These are phyloP conservation scores for Diplodia sapinea DNA, from an alignment of 2,329 filamentous ascomycete genomes.

Conservation along the genomic window DNA sequence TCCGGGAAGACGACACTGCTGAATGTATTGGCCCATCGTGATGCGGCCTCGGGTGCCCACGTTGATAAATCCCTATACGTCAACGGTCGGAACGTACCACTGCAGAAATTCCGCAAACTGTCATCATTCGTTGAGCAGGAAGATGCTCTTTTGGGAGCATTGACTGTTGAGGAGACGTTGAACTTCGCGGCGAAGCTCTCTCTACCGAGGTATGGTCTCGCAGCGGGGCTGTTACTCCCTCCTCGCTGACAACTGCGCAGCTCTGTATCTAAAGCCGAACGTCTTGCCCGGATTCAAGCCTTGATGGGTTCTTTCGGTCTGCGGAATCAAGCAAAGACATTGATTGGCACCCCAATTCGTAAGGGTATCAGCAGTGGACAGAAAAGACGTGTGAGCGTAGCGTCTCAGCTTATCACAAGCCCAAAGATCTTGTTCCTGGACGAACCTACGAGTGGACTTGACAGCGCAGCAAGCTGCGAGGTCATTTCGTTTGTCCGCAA, in stretches of 20 bases:
- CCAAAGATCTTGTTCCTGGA: conserved; percentile 83
- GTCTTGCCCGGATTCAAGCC: conserved; percentile 66
- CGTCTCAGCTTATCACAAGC: conserved; percentile 79
- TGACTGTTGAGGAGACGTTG: conserved; percentile 81
- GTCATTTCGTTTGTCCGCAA: conserved; percentile 75
- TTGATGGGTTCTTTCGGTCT: conserved; percentile 77
- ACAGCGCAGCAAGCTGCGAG: conserved; percentile 77
- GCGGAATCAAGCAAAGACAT: conserved; percentile 67
- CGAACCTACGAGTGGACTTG: conserved; percentile 82
- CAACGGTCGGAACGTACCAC: conserved; percentile 65
- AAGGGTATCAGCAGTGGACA: conserved; percentile 87
- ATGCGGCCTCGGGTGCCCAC: conserved; percentile 59
- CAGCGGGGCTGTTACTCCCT: not conserved
- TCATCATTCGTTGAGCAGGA: conserved; percentile 87
- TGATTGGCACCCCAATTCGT: conserved; percentile 81
- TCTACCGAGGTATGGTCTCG: conserved; percentile 48
- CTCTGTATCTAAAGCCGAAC: conserved; percentile 61
- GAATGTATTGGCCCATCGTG: conserved; percentile 74
- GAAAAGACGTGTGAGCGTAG: conserved; percentile 79
- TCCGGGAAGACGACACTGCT: conserved; percentile 84
- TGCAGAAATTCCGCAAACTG: conserved; percentile 65
- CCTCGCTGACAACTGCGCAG: conserved; percentile 40
- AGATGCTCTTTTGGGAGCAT: conserved; percentile 78
- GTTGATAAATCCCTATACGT: conserved; percentile 63
- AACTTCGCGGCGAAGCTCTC: conserved; percentile 76